A percentile compares a stretch with the other conserved stretches of the same genome.
Evolutionary conservation across 2,329 filamentous ascomycete genomes (phyloP).

Genomic region (Penicillium expansum): DNA sequence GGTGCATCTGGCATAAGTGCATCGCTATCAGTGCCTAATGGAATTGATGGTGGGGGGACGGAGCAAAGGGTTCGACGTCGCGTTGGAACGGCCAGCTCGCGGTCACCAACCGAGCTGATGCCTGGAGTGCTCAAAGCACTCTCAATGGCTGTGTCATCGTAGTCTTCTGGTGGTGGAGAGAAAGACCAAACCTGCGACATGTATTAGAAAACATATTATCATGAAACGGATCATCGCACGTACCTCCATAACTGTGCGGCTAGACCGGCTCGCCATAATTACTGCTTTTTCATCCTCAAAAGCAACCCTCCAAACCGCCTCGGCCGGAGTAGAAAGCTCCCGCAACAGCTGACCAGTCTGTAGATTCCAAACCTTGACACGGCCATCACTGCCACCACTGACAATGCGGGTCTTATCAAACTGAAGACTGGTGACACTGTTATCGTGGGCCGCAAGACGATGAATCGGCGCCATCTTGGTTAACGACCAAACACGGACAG

Average conservation of each 20-base stretch:
- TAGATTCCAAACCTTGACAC: constrained; percentile 97
- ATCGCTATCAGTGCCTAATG: constrained; percentile 30
- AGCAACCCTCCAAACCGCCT: constrained; percentile 95
- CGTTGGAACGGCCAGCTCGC: constrained; percentile 11
- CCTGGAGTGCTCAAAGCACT: constrained; percentile 36
- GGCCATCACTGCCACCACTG: constrained; percentile 92
- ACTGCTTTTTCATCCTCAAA: constrained; percentile 99
- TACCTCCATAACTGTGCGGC: constrained; percentile 96
- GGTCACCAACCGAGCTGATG: constrained; percentile 21
- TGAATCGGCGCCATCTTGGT: constrained; percentile 90
- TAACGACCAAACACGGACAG: constrained; percentile 93
- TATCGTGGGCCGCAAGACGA: constrained; percentile 91
- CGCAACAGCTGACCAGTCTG: constrained; percentile 87
- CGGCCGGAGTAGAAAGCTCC: constrained; percentile 85
- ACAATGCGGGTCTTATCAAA: constrained; percentile 96
- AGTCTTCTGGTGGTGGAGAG: constrained; percentile 63
- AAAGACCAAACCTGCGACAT: constrained; percentile 81
- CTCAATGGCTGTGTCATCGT: constrained; percentile 30
- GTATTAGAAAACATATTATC: constrained; percentile 7
- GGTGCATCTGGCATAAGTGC: constrained; percentile 37
- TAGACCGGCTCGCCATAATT: constrained; percentile 81
- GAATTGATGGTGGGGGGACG: constrained; percentile 31
- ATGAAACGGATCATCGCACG: constrained; percentile 33
- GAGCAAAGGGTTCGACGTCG: constrained; percentile 30
- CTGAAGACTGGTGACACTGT: constrained; percentile 95